A percentile compares a stretch with the other conserved stretches of the same genome.
Conservation (phyloP, 768 basidiomycete genomes). For the Boletellus ananas region DNA sequence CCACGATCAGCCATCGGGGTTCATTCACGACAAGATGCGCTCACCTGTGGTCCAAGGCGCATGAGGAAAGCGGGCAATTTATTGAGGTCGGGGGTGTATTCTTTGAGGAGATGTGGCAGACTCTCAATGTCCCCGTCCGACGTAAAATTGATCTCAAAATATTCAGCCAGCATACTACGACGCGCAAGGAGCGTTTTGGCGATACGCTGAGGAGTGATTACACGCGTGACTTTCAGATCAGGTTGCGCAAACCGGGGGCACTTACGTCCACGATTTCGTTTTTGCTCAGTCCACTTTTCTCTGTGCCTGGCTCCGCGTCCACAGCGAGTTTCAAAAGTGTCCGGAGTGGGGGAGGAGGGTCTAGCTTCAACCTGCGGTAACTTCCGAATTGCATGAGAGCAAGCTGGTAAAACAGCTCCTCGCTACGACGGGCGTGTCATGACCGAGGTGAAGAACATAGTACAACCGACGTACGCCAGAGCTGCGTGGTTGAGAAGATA, state of each 20-base stretch:
- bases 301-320: constrained; percentile 53
- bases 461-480: constrained; percentile 59
- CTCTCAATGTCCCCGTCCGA: constrained; percentile 64
- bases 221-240: background rate
- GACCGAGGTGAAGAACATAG: background rate
- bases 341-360: constrained; percentile 74
- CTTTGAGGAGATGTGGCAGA: constrained; percentile 78
- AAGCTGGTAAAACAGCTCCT: constrained; percentile 94
- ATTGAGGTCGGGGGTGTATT: constrained; percentile 88
- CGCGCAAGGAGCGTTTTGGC: constrained; percentile 52
- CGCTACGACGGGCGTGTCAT: constrained; percentile 41
- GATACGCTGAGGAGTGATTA: constrained; percentile 49
- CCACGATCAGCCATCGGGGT: background rate
- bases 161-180: constrained; percentile 86
- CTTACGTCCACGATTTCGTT: constrained; percentile 69
- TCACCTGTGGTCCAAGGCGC: constrained; percentile 87
- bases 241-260: background rate
- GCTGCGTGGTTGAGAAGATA: constrained; percentile 86
- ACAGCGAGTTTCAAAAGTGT: constrained; percentile 77
- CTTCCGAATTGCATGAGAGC: constrained; percentile 89
- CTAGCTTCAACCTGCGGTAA: constrained; percentile 68
- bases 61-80: constrained; percentile 87
- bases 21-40: background rate
- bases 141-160: constrained; percentile 78
- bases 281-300: constrained; percentile 51